Evolutionary conservation across 2,329 filamentous ascomycete species (phyloP).

Genomic region (Ceratocystis destructans): DNA sequence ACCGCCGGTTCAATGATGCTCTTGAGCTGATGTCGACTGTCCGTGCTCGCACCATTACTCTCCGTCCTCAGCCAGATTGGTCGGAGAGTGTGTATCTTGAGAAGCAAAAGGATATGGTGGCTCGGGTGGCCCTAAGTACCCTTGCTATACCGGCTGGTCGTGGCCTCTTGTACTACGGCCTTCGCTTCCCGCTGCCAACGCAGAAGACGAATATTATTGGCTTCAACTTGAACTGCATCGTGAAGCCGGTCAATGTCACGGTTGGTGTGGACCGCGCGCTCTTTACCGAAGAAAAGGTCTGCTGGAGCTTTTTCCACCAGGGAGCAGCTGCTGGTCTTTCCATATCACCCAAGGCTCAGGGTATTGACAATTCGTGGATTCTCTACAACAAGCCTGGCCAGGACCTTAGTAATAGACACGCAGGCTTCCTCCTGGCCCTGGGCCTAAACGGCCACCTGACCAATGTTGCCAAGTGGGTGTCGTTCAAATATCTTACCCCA

Average conservation of each 20-base stretch:
- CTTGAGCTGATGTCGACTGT: slow-evolving; percentile 73
- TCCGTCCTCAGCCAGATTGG: slow-evolving; percentile 61
- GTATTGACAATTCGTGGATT: slow-evolving; percentile 98
- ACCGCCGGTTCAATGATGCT: slow-evolving; percentile 78
- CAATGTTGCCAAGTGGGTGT: slow-evolving; percentile 90
- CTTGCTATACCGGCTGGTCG: slow-evolving; percentile 79
- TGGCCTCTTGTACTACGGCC: slow-evolving; percentile 75
- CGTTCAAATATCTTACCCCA: slow-evolving; percentile 96
- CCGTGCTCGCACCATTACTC: slow-evolving; percentile 63
- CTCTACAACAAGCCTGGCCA: slow-evolving; percentile 83
- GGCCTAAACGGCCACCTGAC: slow-evolving; percentile 93
- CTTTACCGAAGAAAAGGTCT: slow-evolving; percentile 91
- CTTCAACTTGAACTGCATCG: slow-evolving; percentile 81
- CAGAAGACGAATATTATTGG: slow-evolving; percentile 82
- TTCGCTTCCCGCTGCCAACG: slow-evolving; percentile 75
- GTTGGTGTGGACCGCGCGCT: slow-evolving; percentile 80
- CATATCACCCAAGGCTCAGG: slow-evolving; percentile 77
- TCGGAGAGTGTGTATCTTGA: slow-evolving; percentile 79
- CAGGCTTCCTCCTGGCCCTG: slow-evolving; percentile 78
- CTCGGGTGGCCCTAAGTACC: slow-evolving; percentile 73
- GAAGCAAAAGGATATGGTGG: slow-evolving; percentile 79
- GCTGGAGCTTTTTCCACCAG: slow-evolving; percentile 97
- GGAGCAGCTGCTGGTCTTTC: slow-evolving; percentile 85
- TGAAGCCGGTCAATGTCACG: slow-evolving; percentile 82
- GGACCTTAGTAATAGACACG: slow-evolving; percentile 90